Conservation (phyloP, 2,329 filamentous ascomycete species). For the Mycosphaerella arachidis region DNA sequence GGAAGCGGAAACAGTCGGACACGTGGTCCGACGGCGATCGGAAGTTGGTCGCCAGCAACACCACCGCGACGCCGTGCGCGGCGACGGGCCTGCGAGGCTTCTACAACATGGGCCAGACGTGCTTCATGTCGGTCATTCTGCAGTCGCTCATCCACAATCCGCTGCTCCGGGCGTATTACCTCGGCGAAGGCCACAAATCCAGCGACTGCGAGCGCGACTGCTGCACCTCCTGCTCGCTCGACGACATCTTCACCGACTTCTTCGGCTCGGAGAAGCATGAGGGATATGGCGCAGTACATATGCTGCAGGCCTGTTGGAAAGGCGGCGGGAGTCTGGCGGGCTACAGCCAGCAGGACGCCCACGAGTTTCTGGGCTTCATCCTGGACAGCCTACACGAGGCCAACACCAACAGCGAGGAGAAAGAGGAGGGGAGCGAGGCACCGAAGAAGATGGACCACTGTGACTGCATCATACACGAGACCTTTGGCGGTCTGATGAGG, state of each 20-base stretch:
- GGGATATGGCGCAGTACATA: slow-evolving; percentile 83
- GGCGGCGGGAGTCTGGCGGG: slow-evolving; percentile 66
- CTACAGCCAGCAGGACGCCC: slow-evolving; percentile 92
- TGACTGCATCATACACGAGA: slow-evolving; percentile 88
- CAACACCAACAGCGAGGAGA: slow-evolving; percentile 52
- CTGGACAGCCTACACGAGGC: slow-evolving; percentile 82
- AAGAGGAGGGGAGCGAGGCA: slow-evolving; percentile 9
- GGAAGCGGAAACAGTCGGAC: slow-evolving; percentile 60
- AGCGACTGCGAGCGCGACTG: slow-evolving; percentile 61
- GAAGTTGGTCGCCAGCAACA: slow-evolving; percentile 72
- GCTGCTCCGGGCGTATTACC: slow-evolving; percentile 83
- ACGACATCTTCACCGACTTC: slow-evolving; percentile 61
- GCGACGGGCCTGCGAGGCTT: slow-evolving; percentile 85
- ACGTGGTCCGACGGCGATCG: slow-evolving; percentile 55
- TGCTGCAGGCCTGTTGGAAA: slow-evolving; percentile 86
- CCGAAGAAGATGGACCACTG: slow-evolving; percentile 48
- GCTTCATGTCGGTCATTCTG: slow-evolving; percentile 94
- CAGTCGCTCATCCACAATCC: slow-evolving; percentile 94
- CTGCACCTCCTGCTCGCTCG: slow-evolving; percentile 58
- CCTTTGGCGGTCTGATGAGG: slow-evolving; percentile 87
- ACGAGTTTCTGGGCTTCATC: slow-evolving; percentile 95
- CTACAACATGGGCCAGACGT: slow-evolving; percentile 97
- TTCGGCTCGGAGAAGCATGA: slow-evolving; percentile 73
- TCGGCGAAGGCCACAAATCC: slow-evolving; percentile 81
- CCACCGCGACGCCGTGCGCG: slow-evolving; percentile 72